Percentiles rank a stretch among this genome's conserved stretches.
These are phyloP conservation scores for Diaporthe vexans DNA, from an alignment of 2,329 filamentous ascomycete genomes.

Conservation along the genomic window DNA sequence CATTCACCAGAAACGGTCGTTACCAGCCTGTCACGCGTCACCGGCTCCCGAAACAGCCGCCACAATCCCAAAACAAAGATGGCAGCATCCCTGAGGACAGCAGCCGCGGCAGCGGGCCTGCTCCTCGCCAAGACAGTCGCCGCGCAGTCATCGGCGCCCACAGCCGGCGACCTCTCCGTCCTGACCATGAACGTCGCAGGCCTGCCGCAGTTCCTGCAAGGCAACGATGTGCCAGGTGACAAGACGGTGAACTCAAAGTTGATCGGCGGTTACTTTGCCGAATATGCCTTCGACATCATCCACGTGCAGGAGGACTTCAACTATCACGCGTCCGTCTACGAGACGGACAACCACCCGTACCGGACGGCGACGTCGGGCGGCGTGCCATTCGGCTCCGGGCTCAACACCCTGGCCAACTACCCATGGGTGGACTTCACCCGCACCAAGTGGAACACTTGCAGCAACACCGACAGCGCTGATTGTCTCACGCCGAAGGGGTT, in stretches of 20 bases:
- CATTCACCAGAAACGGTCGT: background rate
- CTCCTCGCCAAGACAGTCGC: constrained; percentile 17
- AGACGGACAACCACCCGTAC: constrained; percentile 69
- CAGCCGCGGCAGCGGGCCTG: constrained; percentile 34
- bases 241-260: constrained; percentile 69
- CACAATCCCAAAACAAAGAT: constrained; percentile 14
- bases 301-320: constrained; percentile 79
- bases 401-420: constrained; percentile 74
- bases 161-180: constrained; percentile 60
- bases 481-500: constrained; percentile 80
- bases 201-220: constrained; percentile 68
- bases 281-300: constrained; percentile 73
- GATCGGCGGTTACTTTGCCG: constrained; percentile 69
- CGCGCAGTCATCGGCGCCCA: constrained; percentile 6
- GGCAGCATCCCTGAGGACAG: constrained; percentile 10
- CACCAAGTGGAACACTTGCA: constrained; percentile 72
- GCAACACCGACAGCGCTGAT: constrained; percentile 67
- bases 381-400: constrained; percentile 72
- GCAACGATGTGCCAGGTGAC: constrained; percentile 73
- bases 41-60: background rate
- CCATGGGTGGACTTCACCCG: constrained; percentile 69
- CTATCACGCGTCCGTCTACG: constrained; percentile 75
- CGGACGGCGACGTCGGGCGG: constrained; percentile 76
- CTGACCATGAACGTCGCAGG: constrained; percentile 73
- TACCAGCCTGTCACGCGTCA: background rate